These are phyloP conservation scores for Auricularia sp. DNA, from an alignment of 768 basidiomycete species.

Conservation along the genomic window DNA sequence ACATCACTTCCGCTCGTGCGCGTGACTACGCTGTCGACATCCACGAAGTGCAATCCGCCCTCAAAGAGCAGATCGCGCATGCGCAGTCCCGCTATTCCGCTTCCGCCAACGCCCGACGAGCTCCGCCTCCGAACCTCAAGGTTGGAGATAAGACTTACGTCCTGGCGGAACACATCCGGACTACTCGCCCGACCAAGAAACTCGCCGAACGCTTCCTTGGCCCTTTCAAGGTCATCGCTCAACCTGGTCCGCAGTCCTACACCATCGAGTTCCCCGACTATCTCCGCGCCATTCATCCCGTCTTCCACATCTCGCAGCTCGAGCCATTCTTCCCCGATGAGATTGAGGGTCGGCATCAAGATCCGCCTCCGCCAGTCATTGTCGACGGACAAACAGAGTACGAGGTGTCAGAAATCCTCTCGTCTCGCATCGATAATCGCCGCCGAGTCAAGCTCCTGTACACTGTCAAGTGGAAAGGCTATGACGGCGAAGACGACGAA, in stretches of 20 bases:
- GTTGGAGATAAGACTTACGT: constrained; percentile 2
- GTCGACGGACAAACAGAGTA: constrained; percentile 10
- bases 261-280: constrained; percentile 14
- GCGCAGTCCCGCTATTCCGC: not conserved
- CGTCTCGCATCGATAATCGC: constrained; percentile 7
- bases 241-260: constrained; percentile 13
- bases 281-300: constrained; percentile 12
- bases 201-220: constrained; percentile 15
- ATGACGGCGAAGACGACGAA: not conserved
- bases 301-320: constrained; percentile 11
- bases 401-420: constrained; percentile 10
- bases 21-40: constrained; percentile 4
- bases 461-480: not conserved
- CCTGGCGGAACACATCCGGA: not conserved
- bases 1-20: not conserved
- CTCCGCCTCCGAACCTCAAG: not conserved
- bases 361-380: constrained; percentile 7
- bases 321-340: not conserved
- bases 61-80: not conserved
- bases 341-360: not conserved
- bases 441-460: not conserved
- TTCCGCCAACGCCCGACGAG: not conserved
- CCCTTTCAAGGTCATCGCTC: constrained; percentile 14
- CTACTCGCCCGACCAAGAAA: constrained; percentile 8
- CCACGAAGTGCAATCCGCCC: not conserved